Conservation (phyloP, 805 yeast genomes). For the Schizosaccharomyces lindneri region DNA sequence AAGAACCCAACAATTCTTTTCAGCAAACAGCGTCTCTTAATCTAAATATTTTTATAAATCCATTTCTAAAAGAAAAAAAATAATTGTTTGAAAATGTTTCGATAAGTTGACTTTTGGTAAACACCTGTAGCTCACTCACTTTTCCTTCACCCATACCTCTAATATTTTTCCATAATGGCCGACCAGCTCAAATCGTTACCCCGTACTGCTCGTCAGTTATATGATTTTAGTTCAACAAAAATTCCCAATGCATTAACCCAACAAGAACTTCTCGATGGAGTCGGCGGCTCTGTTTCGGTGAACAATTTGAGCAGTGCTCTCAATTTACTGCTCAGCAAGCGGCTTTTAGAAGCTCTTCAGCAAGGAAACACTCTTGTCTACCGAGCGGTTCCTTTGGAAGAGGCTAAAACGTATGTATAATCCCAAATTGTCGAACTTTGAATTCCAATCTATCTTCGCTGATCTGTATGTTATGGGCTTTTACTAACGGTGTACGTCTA, state of each 20-base stretch:
- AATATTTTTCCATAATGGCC: background rate
- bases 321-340: background rate
- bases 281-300: background rate
- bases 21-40: no score
- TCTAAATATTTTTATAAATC: no score
- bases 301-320: background rate
- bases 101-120: no score
- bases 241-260: background rate
- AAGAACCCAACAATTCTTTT: no score
- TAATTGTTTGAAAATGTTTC: no score
- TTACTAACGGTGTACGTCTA: background rate
- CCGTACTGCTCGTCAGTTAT: background rate
- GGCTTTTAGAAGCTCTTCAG: background rate
- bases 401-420: background rate
- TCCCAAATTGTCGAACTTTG: background rate
- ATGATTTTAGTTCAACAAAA: background rate
- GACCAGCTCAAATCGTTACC: background rate
- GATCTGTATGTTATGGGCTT: no score
- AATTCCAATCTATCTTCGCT: background rate
- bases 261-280: background rate
- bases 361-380: background rate
- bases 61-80: no score
- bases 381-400: background rate
- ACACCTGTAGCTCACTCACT: background rate
- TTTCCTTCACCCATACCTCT: background rate